Conservation (phyloP, 164 flowering plant genomes). For the Litsea cubeba region DNA sequence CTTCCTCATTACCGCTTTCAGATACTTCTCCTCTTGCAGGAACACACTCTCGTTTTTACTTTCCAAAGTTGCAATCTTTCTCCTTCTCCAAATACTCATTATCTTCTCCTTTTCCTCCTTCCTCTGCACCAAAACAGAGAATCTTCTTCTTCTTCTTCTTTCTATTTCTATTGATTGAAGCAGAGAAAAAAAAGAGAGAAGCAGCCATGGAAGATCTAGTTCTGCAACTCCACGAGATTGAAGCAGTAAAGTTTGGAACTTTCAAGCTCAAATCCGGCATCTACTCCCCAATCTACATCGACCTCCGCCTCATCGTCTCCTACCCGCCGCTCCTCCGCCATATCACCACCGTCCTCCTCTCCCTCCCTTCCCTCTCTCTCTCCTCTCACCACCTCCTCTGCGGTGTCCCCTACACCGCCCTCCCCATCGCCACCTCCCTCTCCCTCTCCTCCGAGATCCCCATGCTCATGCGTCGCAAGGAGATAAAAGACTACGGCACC, state of each 20-base stretch:
- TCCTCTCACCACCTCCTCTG: slow-evolving; percentile 61
- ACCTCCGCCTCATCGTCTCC: slow-evolving; percentile 92
- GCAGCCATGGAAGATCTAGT: slow-evolving; percentile 63
- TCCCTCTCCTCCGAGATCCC: slow-evolving; percentile 56
- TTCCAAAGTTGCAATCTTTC: too few species aligned
- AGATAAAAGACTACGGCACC: slow-evolving; percentile 84
- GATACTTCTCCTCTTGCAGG: too few species aligned
- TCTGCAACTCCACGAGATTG: slow-evolving; percentile 75
- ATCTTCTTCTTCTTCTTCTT: too few species aligned
- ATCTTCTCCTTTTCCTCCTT: too few species aligned
- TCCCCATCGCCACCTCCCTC: slow-evolving; percentile 84
- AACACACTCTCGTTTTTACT: too few species aligned
- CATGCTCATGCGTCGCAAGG: slow-evolving; percentile 96
- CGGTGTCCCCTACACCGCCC: slow-evolving; percentile 97
- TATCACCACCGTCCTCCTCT: slow-evolving; percentile 59
- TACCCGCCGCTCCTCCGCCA: slow-evolving; percentile 76
- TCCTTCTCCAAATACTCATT: too few species aligned
- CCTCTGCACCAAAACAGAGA: too few species aligned
- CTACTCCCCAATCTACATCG: slow-evolving; percentile 86
- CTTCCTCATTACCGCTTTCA: too few species aligned
- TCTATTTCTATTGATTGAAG: not conserved
- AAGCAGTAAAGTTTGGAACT: slow-evolving; percentile 90
- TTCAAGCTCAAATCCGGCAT: slow-evolving; percentile 95
- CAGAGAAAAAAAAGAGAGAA: not conserved
- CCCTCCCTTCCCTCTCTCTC: slow-evolving; percentile 38